These are phyloP conservation scores for Tillandsia leiboldiana DNA, from an alignment of 176 grass and related monocot genomes.

Conservation along the genomic window DNA sequence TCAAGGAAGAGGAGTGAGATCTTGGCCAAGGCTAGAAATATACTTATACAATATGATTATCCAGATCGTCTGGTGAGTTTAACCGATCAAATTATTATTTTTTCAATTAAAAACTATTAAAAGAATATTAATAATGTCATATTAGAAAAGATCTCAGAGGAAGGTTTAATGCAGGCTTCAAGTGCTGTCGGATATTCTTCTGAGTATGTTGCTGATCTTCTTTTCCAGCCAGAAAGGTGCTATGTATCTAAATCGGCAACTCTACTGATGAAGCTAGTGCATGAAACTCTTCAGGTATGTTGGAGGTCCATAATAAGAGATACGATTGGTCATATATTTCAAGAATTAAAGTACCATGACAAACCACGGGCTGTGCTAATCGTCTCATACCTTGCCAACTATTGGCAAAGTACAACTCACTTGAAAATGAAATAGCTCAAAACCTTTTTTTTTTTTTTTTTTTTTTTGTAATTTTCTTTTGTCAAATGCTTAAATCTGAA, in stretches of 20 bases:
- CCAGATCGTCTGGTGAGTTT: constrained; percentile 55
- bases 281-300: constrained; percentile 82
- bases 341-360: too few relatives aligned
- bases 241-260: constrained; percentile 72
- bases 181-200: constrained; percentile 12
- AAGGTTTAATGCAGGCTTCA: constrained; percentile 10
- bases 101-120: neutral
- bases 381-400: too few relatives aligned
- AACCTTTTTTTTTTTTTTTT: too few relatives aligned
- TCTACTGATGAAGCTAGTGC: constrained; percentile 68
- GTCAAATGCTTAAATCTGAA: too few relatives aligned
- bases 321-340: neutral
- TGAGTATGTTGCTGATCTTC: constrained; percentile 68
- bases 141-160: neutral
- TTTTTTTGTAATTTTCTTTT: too few relatives aligned
- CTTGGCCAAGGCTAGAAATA: constrained; percentile 67
- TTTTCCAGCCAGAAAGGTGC: constrained; percentile 71
- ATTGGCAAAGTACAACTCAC: too few relatives aligned
- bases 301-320: constrained; percentile 1
- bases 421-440: too few relatives aligned
- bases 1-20: constrained; percentile 79
- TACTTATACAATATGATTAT: constrained; percentile 70
- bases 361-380: too few relatives aligned
- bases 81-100: constrained; percentile 17
- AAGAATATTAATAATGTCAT: neutral